Percentiles rank a stretch among this genome's conserved stretches.
phyloP scores from a whole-genome alignment of 129 eudicot species.

The Saussurea involucrata region DNA sequence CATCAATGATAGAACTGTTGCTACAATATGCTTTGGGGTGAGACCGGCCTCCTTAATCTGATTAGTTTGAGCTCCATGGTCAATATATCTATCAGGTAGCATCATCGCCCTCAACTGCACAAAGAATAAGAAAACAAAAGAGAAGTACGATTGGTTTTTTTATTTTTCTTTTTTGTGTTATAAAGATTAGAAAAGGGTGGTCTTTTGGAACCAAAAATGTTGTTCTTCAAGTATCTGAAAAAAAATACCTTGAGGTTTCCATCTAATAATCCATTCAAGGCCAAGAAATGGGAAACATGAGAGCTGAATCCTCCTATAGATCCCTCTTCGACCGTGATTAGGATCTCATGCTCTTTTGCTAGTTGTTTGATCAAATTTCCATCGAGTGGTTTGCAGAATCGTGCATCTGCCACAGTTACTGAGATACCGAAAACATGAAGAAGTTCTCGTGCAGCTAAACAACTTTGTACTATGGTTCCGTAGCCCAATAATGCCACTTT shows the following conservation, averaged over 20 bases:
- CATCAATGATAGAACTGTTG: slow-evolving; percentile 52
- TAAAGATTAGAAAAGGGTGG: no score
- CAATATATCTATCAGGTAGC: slow-evolving; percentile 66
- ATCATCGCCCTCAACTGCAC: slow-evolving; percentile 73
- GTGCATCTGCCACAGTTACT: slow-evolving; percentile 55
- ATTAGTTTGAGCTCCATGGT: slow-evolving; percentile 55
- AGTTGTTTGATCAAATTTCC: slow-evolving; percentile 44
- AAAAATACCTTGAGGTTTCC: slow-evolving; percentile 58
- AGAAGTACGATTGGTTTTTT: not conserved
- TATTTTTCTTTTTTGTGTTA: not conserved
- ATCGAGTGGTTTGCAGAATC: slow-evolving; percentile 70
- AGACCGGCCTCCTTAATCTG: slow-evolving; percentile 76
- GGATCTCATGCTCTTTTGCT: slow-evolving; percentile 55
- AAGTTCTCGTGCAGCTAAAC: slow-evolving; percentile 43
- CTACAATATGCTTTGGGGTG: slow-evolving; percentile 54
- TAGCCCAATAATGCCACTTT: slow-evolving; percentile 61
- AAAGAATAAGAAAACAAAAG: not conserved
- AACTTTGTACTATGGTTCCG: slow-evolving; percentile 59
- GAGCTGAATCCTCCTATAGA: slow-evolving; percentile 69
- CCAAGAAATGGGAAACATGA: slow-evolving; percentile 64
- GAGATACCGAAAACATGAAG: slow-evolving; percentile 32
- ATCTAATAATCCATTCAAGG: slow-evolving; percentile 61
- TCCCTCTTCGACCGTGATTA: slow-evolving; percentile 63
- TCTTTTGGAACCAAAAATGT: not conserved
- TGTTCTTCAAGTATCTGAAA: not conserved